Evolutionary conservation across 352 stramenopile species (phyloP).

Genomic region (Phytopythium chamaehyphon): DNA sequence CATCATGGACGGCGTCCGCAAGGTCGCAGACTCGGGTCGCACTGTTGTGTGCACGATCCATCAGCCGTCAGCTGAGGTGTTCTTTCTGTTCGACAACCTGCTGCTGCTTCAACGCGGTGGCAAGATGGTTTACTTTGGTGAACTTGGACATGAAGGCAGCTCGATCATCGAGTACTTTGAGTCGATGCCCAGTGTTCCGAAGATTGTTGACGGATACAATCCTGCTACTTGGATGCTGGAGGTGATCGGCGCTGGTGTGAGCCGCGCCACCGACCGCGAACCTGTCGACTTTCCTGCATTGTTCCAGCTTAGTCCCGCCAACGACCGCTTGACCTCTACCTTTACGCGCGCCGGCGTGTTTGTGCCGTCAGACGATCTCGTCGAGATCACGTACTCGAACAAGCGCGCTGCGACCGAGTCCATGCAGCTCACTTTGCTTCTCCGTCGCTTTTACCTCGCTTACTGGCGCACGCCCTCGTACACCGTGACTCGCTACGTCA

Average conservation of each 20-base stretch:
- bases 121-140: constrained; percentile 79
- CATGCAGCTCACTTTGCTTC: constrained; percentile 38
- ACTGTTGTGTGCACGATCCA: constrained; percentile 72
- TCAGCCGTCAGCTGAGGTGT: constrained; percentile 36
- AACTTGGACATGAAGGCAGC: constrained; percentile 54
- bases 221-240: constrained; percentile 88
- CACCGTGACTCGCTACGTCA: constrained; percentile 40
- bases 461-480: constrained; percentile 89
- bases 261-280: constrained; percentile 9
- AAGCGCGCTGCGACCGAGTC: constrained; percentile 25
- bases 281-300: constrained; percentile 24
- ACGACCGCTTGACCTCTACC: constrained; percentile 25
- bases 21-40: constrained; percentile 58
- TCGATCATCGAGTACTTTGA: constrained; percentile 55
- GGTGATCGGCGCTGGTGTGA: constrained; percentile 46
- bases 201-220: constrained; percentile 68
- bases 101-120: constrained; percentile 84
- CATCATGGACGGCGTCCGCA: constrained; percentile 56
- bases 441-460: constrained; percentile 50
- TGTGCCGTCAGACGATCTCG: constrained; percentile 22
- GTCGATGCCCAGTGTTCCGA: constrained; percentile 24
- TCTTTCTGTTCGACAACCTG: constrained; percentile 78
- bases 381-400: constrained; percentile 22
- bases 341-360: constrained; percentile 27
- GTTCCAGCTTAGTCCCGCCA: constrained; percentile 28